phyloP scores from a whole-genome alignment of 441 rosid species.

The Euphorbia neoarborescens region DNA sequence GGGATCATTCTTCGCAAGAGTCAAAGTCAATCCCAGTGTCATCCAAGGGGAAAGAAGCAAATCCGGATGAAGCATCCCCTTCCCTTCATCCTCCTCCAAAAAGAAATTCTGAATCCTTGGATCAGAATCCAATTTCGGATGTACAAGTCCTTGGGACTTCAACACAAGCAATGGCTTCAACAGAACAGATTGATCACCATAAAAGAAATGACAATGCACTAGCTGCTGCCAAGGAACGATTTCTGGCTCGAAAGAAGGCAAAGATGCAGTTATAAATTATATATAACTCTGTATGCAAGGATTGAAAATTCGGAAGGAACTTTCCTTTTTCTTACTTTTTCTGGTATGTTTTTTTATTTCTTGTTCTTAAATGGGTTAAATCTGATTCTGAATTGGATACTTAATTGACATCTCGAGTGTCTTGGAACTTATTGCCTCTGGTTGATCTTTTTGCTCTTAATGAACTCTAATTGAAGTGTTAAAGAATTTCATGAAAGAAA shows the following conservation, averaged over 20 bases:
- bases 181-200: constrained; percentile 38
- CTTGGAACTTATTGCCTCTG: neutral
- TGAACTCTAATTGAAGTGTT: neutral
- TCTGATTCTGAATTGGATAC: neutral
- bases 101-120: constrained; percentile 28
- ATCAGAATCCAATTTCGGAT: constrained; percentile 20
- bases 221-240: constrained; percentile 37
- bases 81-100: constrained; percentile 15
- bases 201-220: constrained; percentile 19
- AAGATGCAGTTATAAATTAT: constrained; percentile 26
- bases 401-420: neutral
- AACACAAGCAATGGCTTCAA: constrained; percentile 25
- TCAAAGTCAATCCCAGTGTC: constrained; percentile 20
- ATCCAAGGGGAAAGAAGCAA: constrained; percentile 21
- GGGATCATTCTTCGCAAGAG: constrained; percentile 19
- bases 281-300: neutral
- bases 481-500: neutral
- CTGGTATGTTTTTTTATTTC: neutral
- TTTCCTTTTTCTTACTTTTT: neutral
- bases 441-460: neutral
- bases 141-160: constrained; percentile 22
- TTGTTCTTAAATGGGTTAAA: neutral
- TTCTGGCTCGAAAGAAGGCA: constrained; percentile 65
- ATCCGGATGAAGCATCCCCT: constrained; percentile 24
- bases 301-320: neutral